A percentile compares a stretch with the other conserved stretches of the same genome.
These are phyloP conservation scores for Salvia sclarea DNA, from an alignment of 305 asterid species.

Conservation along the genomic window DNA sequence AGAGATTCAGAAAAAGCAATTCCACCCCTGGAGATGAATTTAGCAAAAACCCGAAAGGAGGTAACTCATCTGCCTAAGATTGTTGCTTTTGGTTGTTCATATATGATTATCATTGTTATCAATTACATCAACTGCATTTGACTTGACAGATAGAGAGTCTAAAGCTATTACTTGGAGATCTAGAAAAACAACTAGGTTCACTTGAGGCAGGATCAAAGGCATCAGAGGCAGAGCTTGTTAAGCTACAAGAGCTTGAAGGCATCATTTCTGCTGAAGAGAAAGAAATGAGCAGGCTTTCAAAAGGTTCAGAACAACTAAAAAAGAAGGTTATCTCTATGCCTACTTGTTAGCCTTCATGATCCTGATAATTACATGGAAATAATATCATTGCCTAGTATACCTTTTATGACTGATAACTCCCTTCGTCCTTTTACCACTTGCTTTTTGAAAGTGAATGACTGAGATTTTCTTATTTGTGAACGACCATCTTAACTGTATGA, in stretches of 20 bases:
- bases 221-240: slow-evolving; percentile 60
- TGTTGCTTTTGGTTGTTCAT: slow-evolving; percentile 17
- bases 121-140: slow-evolving; percentile 12
- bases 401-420: background rate
- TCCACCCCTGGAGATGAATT: slow-evolving; percentile 74
- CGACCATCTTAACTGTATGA: background rate
- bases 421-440: background rate
- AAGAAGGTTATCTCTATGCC: slow-evolving; percentile 58
- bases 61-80: slow-evolving; percentile 37
- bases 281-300: slow-evolving; percentile 67
- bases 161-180: slow-evolving; percentile 58
- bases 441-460: background rate
- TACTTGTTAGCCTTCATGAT: slow-evolving; percentile 1
- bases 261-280: slow-evolving; percentile 72
- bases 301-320: slow-evolving; percentile 76
- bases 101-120: slow-evolving; percentile 9
- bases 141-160: slow-evolving; percentile 68
- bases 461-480: background rate
- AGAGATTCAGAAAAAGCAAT: slow-evolving; percentile 64
- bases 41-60: slow-evolving; percentile 85
- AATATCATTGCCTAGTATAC: background rate
- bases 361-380: background rate
- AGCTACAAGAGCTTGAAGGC: slow-evolving; percentile 61
- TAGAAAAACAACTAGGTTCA: slow-evolving; percentile 71
- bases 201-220: slow-evolving; percentile 73